A percentile compares a stretch with the other conserved stretches of the same genome.
Evolutionary conservation across 1,284 basidiomycete genomes (phyloP).

Genomic region (Amylostereum areolatum): DNA sequence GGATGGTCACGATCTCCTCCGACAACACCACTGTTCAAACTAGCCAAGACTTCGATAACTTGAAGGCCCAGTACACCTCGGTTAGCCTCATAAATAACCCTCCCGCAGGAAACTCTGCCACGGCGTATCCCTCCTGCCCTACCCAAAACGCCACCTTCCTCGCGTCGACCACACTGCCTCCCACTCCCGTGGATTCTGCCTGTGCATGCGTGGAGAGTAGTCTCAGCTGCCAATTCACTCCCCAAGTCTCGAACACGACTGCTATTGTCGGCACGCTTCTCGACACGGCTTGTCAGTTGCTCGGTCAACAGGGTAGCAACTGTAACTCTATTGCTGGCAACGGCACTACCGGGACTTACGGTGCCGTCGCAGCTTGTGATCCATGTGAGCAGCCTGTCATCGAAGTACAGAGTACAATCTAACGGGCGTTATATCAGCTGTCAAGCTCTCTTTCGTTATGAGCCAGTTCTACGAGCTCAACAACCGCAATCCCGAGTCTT

Average conservation of each 20-base stretch:
- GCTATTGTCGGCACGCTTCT: slow-evolving; percentile 64
- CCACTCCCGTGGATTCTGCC: slow-evolving; percentile 76
- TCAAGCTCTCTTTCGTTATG: slow-evolving; percentile 83
- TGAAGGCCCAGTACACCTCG: slow-evolving; percentile 56
- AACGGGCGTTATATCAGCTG: too few species aligned
- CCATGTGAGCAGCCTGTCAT: slow-evolving; percentile 43
- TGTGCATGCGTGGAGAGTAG: slow-evolving; percentile 71
- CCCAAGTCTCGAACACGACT: slow-evolving; percentile 57
- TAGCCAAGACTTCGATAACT: slow-evolving; percentile 62
- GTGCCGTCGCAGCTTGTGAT: slow-evolving; percentile 68
- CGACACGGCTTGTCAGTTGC: slow-evolving; percentile 63
- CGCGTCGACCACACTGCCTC: slow-evolving; percentile 69
- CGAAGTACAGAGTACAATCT: too few species aligned
- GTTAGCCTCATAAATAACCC: slow-evolving; percentile 62
- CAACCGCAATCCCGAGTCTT: slow-evolving; percentile 53
- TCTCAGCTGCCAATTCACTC: slow-evolving; percentile 70
- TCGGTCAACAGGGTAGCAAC: slow-evolving; percentile 53
- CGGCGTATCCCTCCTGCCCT: slow-evolving; percentile 64
- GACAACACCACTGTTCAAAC: slow-evolving; percentile 59
- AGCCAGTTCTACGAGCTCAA: slow-evolving; percentile 71
- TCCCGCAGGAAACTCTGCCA: too few species aligned
- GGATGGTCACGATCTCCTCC: slow-evolving; percentile 71
- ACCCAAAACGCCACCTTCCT: slow-evolving; percentile 50
- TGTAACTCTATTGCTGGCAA: slow-evolving; percentile 71
- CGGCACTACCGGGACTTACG: slow-evolving; percentile 74